Conservation (phyloP, 2,329 filamentous ascomycete genomes). For the Waltergamsia citrina region DNA sequence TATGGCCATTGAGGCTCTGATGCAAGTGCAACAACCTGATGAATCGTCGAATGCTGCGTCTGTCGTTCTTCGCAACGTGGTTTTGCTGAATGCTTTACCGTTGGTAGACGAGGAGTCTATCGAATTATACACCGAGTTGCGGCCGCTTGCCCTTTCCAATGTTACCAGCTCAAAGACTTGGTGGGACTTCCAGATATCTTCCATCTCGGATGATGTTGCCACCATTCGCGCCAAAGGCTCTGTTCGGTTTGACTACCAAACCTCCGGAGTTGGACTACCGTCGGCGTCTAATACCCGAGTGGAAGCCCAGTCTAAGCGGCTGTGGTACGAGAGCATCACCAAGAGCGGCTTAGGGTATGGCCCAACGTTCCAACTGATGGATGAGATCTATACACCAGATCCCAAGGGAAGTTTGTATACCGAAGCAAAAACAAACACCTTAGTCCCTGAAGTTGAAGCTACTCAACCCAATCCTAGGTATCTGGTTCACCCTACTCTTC, state of each 20-base stretch:
- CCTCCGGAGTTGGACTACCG: neutral
- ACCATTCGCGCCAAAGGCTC: neutral
- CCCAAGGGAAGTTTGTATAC: neutral
- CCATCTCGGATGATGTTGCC: neutral
- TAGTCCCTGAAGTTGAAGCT: neutral
- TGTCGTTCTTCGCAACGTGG: neutral
- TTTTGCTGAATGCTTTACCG: neutral
- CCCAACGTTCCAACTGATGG: neutral
- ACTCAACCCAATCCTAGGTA: neutral
- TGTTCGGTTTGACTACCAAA: neutral
- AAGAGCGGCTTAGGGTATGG: neutral
- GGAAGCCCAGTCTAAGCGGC: neutral
- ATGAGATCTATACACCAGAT: slow-evolving; percentile 1
- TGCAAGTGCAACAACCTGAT: slow-evolving; percentile 5
- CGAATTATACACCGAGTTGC: neutral
- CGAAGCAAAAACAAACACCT: neutral
- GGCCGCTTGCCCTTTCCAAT: neutral
- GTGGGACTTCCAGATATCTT: slow-evolving; percentile 1
- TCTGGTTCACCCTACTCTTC: neutral
- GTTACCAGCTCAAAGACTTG: neutral
- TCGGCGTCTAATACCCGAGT: neutral
- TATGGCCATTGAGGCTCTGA: slow-evolving; percentile 12
- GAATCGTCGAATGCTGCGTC: neutral
- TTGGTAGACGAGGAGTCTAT: neutral
- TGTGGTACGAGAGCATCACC: neutral